phyloP scores from a whole-genome alignment of 2,329 filamentous ascomycete genomes.

The Cytospora mali region DNA sequence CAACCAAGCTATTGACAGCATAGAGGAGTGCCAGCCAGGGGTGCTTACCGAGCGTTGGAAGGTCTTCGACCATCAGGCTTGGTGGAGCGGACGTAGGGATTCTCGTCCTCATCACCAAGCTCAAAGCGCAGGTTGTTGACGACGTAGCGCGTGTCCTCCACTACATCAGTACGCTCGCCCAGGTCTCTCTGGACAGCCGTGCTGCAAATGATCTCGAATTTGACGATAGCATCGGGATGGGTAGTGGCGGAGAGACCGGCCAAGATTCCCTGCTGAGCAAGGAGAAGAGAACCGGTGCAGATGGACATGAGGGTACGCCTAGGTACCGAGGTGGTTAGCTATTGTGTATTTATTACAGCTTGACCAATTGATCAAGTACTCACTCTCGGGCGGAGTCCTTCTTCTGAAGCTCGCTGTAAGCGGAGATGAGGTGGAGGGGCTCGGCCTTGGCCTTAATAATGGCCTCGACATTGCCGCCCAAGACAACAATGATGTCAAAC shows the following conservation, averaged over 20 bases:
- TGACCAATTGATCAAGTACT: not conserved
- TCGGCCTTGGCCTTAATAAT: conserved; percentile 69
- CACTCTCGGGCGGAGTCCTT: conserved; percentile 73
- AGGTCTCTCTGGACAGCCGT: conserved; percentile 70
- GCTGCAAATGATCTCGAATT: conserved; percentile 79
- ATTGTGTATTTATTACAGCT: not conserved
- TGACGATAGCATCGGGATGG: conserved; percentile 78
- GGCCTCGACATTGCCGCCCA: conserved; percentile 68
- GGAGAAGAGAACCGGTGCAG: conserved; percentile 77
- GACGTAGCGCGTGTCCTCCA: conserved; percentile 80
- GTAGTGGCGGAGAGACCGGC: conserved; percentile 80
- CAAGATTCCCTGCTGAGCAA: conserved; percentile 76
- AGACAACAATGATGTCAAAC: conserved; percentile 77
- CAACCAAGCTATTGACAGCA: not conserved
- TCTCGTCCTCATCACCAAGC: conserved; percentile 78
- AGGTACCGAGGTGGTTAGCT: conserved; percentile 2
- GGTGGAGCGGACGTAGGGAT: conserved; percentile 74
- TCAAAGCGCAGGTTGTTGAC: conserved; percentile 92
- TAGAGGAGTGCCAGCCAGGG: not conserved
- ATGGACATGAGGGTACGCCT: conserved; percentile 74
- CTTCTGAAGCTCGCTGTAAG: conserved; percentile 79
- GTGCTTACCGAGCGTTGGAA: conserved; percentile 60
- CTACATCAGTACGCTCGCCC: conserved; percentile 77
- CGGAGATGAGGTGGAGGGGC: conserved; percentile 71
- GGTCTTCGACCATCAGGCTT: conserved; percentile 69